phyloP scores from a whole-genome alignment of 129 eudicot genomes.

The Kitagawia praeruptora region DNA sequence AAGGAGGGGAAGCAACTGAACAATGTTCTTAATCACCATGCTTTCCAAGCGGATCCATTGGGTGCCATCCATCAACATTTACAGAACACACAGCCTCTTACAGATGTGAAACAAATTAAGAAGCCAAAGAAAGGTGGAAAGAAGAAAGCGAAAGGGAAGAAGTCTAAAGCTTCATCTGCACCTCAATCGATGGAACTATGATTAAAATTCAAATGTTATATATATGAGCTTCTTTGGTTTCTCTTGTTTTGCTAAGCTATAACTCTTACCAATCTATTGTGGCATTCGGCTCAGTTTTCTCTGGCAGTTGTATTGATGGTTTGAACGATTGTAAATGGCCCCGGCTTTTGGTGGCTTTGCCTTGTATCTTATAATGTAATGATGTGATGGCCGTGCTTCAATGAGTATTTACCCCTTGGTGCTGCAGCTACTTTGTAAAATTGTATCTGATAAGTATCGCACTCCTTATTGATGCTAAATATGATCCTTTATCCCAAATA shows the following conservation, averaged over 20 bases:
- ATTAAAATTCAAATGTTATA: not conserved
- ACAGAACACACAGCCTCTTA: slow-evolving; percentile 66
- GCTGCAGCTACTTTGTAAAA: not conserved
- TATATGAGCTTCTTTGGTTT: slow-evolving; percentile 2
- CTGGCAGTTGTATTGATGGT: not conserved
- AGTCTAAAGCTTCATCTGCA: slow-evolving; percentile 44
- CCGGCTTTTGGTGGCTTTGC: not conserved
- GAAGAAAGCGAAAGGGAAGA: slow-evolving; percentile 33
- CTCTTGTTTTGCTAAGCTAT: not conserved
- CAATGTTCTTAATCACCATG: slow-evolving; percentile 53
- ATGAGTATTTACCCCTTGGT: not conserved
- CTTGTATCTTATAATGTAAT: not conserved
- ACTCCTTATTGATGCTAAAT: too few species aligned
- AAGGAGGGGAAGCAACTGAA: slow-evolving; percentile 61
- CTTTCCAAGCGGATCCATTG: slow-evolving; percentile 68
- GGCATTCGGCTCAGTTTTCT: not conserved
- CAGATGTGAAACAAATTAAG: slow-evolving; percentile 41
- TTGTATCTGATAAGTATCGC: too few species aligned
- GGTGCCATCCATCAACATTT: slow-evolving; percentile 80
- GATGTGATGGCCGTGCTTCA: not conserved
- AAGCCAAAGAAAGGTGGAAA: slow-evolving; percentile 34
- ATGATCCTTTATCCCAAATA: too few species aligned
- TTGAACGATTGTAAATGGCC: not conserved
- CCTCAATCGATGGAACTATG: slow-evolving; percentile 56
- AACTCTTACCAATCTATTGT: not conserved